Conservation (phyloP, 2,329 filamentous ascomycete genomes). For the Tricladium varicosporioides region DNA sequence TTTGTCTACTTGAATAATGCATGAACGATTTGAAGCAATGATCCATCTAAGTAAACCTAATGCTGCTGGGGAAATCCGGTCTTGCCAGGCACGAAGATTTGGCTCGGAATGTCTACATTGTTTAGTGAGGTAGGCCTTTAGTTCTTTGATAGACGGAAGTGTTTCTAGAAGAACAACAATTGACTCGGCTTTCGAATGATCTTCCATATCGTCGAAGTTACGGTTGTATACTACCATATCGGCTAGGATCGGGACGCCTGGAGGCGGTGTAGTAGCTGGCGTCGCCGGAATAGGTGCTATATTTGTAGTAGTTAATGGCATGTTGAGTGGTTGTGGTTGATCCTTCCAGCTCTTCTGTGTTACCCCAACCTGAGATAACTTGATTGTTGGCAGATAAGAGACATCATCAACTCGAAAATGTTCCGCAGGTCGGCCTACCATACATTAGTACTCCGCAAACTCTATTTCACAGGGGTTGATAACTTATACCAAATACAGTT, state of each 20-base stretch:
- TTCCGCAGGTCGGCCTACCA: slow-evolving; percentile 13
- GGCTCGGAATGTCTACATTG: slow-evolving; percentile 28
- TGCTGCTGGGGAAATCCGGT: slow-evolving; percentile 62
- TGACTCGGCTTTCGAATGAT: slow-evolving; percentile 44
- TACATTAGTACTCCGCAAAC: slow-evolving; percentile 1
- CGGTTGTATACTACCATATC: slow-evolving; percentile 44
- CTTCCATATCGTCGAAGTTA: slow-evolving; percentile 55
- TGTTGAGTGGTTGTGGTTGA: background rate
- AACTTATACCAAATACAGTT: slow-evolving; percentile 12
- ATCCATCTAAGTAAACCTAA: slow-evolving; percentile 79
- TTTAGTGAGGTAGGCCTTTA: slow-evolving; percentile 49
- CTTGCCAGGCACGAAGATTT: slow-evolving; percentile 48
- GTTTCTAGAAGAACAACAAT: slow-evolving; percentile 54
- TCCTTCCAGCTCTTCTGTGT: background rate
- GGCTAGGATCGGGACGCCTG: slow-evolving; percentile 25
- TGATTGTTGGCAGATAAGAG: slow-evolving; percentile 25
- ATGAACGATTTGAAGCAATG: slow-evolving; percentile 84
- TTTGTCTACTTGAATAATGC: slow-evolving; percentile 72
- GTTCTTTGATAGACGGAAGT: slow-evolving; percentile 59
- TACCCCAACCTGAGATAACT: slow-evolving; percentile 22
- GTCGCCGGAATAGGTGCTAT: slow-evolving; percentile 20
- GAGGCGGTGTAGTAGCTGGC: slow-evolving; percentile 24
- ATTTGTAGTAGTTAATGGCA: background rate
- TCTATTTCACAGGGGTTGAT: background rate
- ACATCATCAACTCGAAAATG: slow-evolving; percentile 30